Evolutionary conservation across 176 grass and related monocot species (phyloP).

Genomic region (Leersia perrieri): DNA sequence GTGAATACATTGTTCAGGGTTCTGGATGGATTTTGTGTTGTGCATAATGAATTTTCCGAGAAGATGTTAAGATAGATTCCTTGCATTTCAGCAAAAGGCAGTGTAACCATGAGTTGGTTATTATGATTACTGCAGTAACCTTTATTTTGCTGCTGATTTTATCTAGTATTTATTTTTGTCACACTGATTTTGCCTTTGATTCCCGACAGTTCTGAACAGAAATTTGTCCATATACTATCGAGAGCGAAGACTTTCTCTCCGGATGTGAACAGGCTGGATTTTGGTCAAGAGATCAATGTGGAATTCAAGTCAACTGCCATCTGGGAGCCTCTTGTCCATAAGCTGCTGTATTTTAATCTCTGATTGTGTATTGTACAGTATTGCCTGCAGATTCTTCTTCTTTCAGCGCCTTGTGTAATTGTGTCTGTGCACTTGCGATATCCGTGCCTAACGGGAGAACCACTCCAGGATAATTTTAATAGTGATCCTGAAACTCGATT

Average conservation of each 20-base stretch:
- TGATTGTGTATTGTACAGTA: background rate
- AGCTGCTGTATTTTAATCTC: constrained; percentile 16
- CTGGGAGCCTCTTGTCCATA: background rate
- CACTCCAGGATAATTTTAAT: background rate
- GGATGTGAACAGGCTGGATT: constrained; percentile 33
- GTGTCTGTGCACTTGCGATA: background rate
- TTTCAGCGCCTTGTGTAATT: background rate
- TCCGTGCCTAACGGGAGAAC: background rate
- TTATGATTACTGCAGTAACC: background rate
- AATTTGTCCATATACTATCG: background rate
- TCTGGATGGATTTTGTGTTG: background rate
- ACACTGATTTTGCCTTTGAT: constrained; percentile 4
- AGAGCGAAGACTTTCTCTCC: constrained; percentile 14
- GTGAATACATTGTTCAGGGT: background rate
- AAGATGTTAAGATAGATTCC: background rate
- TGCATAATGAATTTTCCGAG: background rate
- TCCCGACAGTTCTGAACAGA: constrained; percentile 29
- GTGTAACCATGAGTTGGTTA: background rate
- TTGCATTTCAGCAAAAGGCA: background rate
- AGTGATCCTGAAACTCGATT: background rate
- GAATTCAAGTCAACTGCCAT: constrained; percentile 36
- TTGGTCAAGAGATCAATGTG: background rate
- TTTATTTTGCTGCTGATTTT: background rate
- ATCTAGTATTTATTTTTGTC: background rate
- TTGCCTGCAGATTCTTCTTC: background rate